phyloP scores from a whole-genome alignment of 1,284 basidiomycete genomes.

The Leccinum insigne region DNA sequence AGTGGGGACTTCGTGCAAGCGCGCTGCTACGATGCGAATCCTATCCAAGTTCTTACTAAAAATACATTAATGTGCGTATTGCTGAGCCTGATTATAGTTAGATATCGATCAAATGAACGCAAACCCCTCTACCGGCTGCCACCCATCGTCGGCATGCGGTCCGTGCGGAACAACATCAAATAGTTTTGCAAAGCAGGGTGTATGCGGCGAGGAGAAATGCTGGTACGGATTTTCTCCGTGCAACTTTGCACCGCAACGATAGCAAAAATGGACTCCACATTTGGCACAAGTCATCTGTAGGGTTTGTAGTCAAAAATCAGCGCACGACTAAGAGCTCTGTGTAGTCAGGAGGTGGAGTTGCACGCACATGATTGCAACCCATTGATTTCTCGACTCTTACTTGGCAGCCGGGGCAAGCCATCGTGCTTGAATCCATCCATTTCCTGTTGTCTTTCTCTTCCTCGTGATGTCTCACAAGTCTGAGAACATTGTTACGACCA shows the following conservation, averaged over 20 bases:
- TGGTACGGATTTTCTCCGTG: conserved; percentile 55
- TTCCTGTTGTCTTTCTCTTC: conserved; percentile 67
- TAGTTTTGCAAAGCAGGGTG: conserved; percentile 60
- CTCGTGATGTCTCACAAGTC: conserved; percentile 57
- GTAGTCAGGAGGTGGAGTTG: neutral
- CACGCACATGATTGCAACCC: conserved; percentile 76
- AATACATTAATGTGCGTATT: neutral
- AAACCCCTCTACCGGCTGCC: conserved; percentile 53
- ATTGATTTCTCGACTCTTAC: conserved; percentile 71
- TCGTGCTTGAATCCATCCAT: conserved; percentile 65
- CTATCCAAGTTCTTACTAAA: neutral
- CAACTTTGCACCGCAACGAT: conserved; percentile 64
- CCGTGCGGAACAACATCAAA: conserved; percentile 55
- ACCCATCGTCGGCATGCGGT: conserved; percentile 43
- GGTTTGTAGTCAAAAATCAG: neutral
- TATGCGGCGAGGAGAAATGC: conserved; percentile 64
- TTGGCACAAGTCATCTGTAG: conserved; percentile 71
- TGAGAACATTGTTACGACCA: conserved; percentile 55
- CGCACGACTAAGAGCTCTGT: neutral
- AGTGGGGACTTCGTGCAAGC: neutral
- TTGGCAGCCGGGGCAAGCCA: conserved; percentile 68
- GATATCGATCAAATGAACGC: conserved; percentile 26
- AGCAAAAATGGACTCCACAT: conserved; percentile 76
- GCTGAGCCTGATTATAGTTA: neutral
- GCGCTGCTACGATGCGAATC: neutral